phyloP scores from a whole-genome alignment of 352 stramenopile species.

The Phytophthora pisi region DNA sequence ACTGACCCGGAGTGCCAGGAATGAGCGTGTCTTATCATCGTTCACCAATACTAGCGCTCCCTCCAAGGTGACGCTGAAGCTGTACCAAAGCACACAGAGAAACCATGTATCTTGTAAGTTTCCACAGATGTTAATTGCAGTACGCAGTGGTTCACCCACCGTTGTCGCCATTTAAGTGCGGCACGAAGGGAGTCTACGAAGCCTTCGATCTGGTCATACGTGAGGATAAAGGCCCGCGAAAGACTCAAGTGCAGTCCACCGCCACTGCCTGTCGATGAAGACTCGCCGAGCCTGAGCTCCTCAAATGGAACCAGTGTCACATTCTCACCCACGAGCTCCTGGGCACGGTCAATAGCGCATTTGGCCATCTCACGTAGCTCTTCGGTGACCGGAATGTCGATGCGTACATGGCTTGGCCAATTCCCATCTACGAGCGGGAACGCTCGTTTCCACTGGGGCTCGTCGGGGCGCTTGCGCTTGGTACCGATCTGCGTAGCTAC shows the following conservation, averaged over 20 bases:
- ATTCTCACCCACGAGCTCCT: slow-evolving; percentile 30
- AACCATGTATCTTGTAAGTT: neutral
- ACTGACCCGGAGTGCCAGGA: slow-evolving; percentile 61
- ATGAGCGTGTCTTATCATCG: slow-evolving; percentile 78
- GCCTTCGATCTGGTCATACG: slow-evolving; percentile 63
- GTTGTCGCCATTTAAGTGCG: slow-evolving; percentile 72
- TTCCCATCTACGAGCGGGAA: slow-evolving; percentile 84
- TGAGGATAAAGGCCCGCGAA: slow-evolving; percentile 78
- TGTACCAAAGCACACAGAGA: slow-evolving; percentile 16
- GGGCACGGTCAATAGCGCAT: slow-evolving; percentile 37
- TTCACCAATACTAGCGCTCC: slow-evolving; percentile 62
- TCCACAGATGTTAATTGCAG: neutral
- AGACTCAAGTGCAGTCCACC: slow-evolving; percentile 68
- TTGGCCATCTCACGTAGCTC: slow-evolving; percentile 35
- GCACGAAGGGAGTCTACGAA: slow-evolving; percentile 73
- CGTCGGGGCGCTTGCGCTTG: slow-evolving; percentile 55
- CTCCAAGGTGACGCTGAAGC: slow-evolving; percentile 53
- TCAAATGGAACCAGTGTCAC: slow-evolving; percentile 47
- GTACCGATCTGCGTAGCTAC: slow-evolving; percentile 5
- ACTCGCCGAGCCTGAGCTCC: slow-evolving; percentile 17
- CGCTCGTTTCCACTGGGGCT: slow-evolving; percentile 55
- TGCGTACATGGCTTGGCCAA: slow-evolving; percentile 79
- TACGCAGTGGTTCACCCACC: slow-evolving; percentile 36
- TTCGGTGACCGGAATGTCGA: slow-evolving; percentile 41
- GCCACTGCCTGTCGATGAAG: slow-evolving; percentile 9